A percentile compares a stretch with the other conserved stretches of the same genome.
phyloP scores from a whole-genome alignment of 495 filamentous ascomycete genomes.

The Neurospora sp. region DNA sequence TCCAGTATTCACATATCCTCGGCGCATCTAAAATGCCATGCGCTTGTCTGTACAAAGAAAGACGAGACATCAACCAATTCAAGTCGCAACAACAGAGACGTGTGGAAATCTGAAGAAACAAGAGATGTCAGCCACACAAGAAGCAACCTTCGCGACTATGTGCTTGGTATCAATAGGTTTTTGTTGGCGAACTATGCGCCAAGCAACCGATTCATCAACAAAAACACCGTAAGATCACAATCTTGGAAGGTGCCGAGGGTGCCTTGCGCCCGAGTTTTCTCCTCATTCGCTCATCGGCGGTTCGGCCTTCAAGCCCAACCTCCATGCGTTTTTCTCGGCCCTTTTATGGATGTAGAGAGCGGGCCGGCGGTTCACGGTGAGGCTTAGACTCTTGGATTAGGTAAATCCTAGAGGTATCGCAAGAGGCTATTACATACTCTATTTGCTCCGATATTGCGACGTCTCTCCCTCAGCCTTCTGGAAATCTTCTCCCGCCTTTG shows the following conservation, averaged over 20 bases:
- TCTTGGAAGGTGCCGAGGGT: neutral
- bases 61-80: neutral
- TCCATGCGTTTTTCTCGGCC: neutral
- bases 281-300: neutral
- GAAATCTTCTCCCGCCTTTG: neutral
- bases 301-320: neutral
- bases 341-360: neutral
- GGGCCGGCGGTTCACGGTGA: neutral
- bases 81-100: neutral
- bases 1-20: neutral
- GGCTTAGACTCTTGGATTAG: neutral
- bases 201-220: neutral
- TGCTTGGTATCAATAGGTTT: neutral
- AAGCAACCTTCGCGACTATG: neutral
- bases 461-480: constrained; percentile 2
- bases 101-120: neutral
- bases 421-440: neutral
- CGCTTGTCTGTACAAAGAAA: neutral
- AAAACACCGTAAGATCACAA: neutral
- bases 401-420: neutral
- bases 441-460: constrained; percentile 16
- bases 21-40: neutral
- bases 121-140: neutral
- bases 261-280: neutral
- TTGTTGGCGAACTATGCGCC: neutral